phyloP scores from a whole-genome alignment of 2,329 filamentous ascomycete genomes.

The Fusarium duplospermum region DNA sequence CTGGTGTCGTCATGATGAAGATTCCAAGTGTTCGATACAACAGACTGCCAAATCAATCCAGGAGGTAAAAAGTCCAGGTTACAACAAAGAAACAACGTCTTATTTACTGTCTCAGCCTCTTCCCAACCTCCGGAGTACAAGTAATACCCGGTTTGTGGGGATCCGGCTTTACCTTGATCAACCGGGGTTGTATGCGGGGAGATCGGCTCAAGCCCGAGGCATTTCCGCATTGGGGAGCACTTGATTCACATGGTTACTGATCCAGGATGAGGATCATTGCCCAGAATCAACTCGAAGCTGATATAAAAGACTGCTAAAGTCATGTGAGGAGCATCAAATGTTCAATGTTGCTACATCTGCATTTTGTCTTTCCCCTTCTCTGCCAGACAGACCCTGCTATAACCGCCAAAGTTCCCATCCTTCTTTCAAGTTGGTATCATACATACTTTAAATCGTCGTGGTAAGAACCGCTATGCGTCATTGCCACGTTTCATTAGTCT shows the following conservation, averaged over 20 bases:
- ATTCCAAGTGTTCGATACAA: neutral
- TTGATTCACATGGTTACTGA: conserved; percentile 29
- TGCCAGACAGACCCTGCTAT: neutral
- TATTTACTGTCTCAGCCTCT: neutral
- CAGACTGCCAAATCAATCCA: neutral
- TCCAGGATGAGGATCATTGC: neutral
- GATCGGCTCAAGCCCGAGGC: conserved; percentile 45
- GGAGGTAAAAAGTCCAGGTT: neutral
- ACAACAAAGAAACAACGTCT: neutral
- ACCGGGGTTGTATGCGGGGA: conserved; percentile 46
- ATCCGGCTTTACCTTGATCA: conserved; percentile 26
- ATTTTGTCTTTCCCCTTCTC: conserved; percentile 1
- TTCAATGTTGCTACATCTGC: conserved; percentile 10
- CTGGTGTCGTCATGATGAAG: conserved; percentile 54
- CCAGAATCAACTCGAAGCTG: neutral
- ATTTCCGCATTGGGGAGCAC: conserved; percentile 49
- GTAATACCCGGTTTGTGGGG: conserved; percentile 19
- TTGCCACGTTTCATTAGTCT: conserved; percentile 30
- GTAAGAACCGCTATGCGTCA: conserved; percentile 5
- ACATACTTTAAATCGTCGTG: conserved; percentile 31
- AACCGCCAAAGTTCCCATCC: conserved; percentile 10
- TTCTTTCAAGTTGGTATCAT: conserved; percentile 43
- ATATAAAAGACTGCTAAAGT: neutral
- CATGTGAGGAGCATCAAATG: neutral
- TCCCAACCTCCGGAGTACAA: neutral